Evolutionary conservation across 1,284 basidiomycete species (phyloP).

Genomic region (Termitomyces sp.): DNA sequence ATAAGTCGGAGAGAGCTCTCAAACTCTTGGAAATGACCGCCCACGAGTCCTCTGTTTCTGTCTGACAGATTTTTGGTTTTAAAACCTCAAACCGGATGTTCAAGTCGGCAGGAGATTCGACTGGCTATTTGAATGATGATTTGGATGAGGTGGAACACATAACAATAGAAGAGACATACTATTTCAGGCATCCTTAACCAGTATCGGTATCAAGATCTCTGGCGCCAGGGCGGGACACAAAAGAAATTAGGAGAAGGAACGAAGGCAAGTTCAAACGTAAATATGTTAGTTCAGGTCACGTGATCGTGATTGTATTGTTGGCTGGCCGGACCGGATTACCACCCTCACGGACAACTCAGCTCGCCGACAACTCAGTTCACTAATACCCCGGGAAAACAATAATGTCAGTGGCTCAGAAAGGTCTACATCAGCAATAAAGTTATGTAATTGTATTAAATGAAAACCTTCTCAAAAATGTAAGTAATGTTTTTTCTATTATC

Average conservation of each 20-base stretch:
- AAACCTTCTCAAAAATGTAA: no score
- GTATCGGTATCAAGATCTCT: neutral
- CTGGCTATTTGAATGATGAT: slow-evolving; percentile 6
- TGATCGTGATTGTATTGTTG: slow-evolving; percentile 4
- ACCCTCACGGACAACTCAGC: no score
- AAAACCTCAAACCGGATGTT: slow-evolving; percentile 34
- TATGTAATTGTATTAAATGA: no score
- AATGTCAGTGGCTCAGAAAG: no score
- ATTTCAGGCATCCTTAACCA: slow-evolving; percentile 3
- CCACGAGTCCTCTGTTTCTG: slow-evolving; percentile 83
- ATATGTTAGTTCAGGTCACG: neutral
- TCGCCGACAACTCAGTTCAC: no score
- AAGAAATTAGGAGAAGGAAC: neutral
- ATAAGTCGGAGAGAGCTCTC: slow-evolving; percentile 47
- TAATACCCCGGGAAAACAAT: no score
- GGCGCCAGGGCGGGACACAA: neutral
- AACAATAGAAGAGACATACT: slow-evolving; percentile 7
- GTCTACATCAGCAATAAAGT: no score
- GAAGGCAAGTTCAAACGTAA: neutral
- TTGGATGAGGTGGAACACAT: neutral
- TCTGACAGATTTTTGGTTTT: slow-evolving; percentile 41
- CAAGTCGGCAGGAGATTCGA: slow-evolving; percentile 11
- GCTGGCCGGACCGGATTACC: neutral
- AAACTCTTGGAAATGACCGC: slow-evolving; percentile 64
- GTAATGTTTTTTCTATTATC: no score